Evolutionary conservation across 2,329 filamentous ascomycete genomes (phyloP), one percentile per base, ranked within the genome.

Genomic region (Karstenula rhodostoma): DNA sequence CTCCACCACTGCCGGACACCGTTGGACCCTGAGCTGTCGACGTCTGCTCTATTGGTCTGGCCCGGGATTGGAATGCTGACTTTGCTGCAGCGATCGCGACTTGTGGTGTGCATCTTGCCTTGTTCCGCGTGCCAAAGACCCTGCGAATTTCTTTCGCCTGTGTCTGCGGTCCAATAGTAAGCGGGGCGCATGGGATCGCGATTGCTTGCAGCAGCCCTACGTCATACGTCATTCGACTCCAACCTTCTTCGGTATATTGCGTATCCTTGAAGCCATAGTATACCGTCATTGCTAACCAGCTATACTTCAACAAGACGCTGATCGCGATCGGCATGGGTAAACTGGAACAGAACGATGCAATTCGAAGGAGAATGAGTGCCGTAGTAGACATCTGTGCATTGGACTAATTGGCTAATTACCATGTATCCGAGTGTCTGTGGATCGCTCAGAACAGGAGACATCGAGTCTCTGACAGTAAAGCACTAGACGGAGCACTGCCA

Each of bases 31-130:
- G 57, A 56, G 40, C 13, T 35, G 22, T 22, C 13, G 8, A 8
- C 13, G 4, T 52, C 4, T 1, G 35, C 22, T 22, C 23, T n/a
- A 19, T 19, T 40, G 35, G 49, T 22, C 49, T 7, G 25, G 3
- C 15, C 33, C 7, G 32, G 8, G 9, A 4, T 42, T 40, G 29
- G 12, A n/a, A 42, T 27, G 35, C 35, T 35, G 27, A 37, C 29
- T 44, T 22, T 19, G 55, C 32, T 35, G 57, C 47, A 53, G 51
- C 29, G 59, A 68, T 70, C 67, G 66, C 60, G 50, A 47, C 35
- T 43, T 61, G 59, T 33, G 51, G 59, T 64, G 67, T 53, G 17
- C 58, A 69, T 71, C 70, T 65, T 63, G 49, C n/a, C 63, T 60
- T 56, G 42, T 57, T 62, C 50, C 50, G 37, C 37, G 29, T 25